Conservation (phyloP, 1,284 basidiomycete species). For the Pholiota adiposa region DNA sequence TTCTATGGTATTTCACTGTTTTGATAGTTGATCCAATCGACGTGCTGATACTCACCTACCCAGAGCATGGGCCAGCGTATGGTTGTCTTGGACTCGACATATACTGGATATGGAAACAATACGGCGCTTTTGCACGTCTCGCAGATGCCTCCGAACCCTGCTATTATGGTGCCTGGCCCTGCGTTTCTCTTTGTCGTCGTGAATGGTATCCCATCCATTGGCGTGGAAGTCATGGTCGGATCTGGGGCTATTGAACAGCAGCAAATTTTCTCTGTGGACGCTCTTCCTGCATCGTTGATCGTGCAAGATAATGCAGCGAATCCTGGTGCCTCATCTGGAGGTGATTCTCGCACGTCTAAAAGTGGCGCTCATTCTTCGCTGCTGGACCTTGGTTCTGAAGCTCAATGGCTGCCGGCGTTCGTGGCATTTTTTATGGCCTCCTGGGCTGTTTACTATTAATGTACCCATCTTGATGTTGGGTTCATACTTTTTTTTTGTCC, state of each 20-base stretch:
- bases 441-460: not conserved
- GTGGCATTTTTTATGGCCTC: not conserved
- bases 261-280: conserved; percentile 33
- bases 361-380: not conserved
- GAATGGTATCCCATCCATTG: conserved; percentile 77
- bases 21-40: not conserved
- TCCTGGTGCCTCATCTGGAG: not conserved
- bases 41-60: not conserved
- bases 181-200: conserved; percentile 80
- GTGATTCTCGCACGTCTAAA: not conserved
- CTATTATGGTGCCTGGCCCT: conserved; percentile 78
- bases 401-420: not conserved
- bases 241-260: conserved; percentile 72
- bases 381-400: not conserved
- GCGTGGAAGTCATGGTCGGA: conserved; percentile 74
- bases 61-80: conserved; percentile 84
- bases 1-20: conserved; percentile 58
- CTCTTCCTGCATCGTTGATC: conserved; percentile 35
- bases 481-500: not conserved
- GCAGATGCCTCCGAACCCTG: conserved; percentile 79
- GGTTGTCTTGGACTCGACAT: conserved; percentile 68
- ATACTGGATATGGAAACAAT: conserved; percentile 69
- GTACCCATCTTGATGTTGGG: not conserved
- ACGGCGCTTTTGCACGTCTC: conserved; percentile 73
- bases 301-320: not conserved